Evolutionary conservation across 768 basidiomycete species (phyloP), one percentile per base, ranked within the genome.

Genomic region (Pleurotus ostreatus): DNA sequence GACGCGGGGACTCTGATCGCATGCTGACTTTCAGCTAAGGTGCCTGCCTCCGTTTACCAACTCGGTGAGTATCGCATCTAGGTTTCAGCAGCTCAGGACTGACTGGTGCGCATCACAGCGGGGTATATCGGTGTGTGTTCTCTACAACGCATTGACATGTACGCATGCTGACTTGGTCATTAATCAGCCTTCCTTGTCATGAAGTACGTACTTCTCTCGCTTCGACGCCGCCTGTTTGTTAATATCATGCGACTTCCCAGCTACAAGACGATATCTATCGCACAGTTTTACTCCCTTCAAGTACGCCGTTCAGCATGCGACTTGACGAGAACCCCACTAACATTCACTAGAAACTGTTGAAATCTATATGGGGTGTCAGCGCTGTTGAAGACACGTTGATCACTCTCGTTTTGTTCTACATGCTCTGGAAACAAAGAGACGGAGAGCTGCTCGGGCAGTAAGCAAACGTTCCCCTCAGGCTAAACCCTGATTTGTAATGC

Each of bases 331-430:
- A 44, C 7, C 15, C 13, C 5, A 13, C n/a, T 44, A 3, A 40
- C 25, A 9, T 40, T 2, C 6, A 2, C 3, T 22, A 53, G 51
- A 39, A 53, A 53, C 18, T 53, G 9, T 16, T 53, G n/a, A 53
- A 53, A 39, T 53, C 51, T 7, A 53, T 53, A 39, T 53, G 51
- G 51, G 51, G 51, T 12, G 51, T 53, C 23, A 39, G 39, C 11
- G 51, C 51, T 15, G 39, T 39, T 18, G 51, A 53, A 23, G 51
- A 53, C 39, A 53, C 41, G 15, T 38, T 53, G 34, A 53, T 53
- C 20, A 53, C 51, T n/a, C 13, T 53, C 22, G 41, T 23, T 4
- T 20, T 53, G 16, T 53, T 53, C 51, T 53, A 53, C 51, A 53
- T 53, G 51, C 23, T 53, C 13, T 53, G 51, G 51, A 53, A 53